phyloP scores from a whole-genome alignment of 2,329 filamentous ascomycete species.

The Ambrosiella cleistominuta region DNA sequence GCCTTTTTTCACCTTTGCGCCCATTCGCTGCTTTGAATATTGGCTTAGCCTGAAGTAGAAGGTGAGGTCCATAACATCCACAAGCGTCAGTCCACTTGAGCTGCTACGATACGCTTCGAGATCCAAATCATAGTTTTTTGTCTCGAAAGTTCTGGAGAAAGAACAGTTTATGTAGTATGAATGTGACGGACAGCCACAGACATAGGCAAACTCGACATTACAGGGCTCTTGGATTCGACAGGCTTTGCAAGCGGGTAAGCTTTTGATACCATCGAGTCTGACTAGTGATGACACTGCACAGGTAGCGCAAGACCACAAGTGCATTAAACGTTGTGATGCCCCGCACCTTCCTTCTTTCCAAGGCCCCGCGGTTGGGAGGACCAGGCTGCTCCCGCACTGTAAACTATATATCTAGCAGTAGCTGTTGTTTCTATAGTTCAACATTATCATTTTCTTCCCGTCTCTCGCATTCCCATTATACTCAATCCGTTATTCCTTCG shows the following conservation, averaged over 20 bases:
- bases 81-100: neutral
- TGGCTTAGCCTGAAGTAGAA: conserved; percentile 3
- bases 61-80: neutral
- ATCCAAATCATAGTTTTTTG: neutral
- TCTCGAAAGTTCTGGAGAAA: no score
- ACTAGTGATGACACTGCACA: neutral
- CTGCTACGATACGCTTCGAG: neutral
- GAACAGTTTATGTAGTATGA: no score
- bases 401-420: conserved; percentile 9
- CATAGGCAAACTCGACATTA: no score
- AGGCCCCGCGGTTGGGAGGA: conserved; percentile 8
- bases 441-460: conserved; percentile 10
- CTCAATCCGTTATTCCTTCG: neutral
- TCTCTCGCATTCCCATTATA: conserved; percentile 10
- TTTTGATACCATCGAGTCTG: neutral
- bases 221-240: neutral
- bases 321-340: conserved; percentile 21
- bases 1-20: neutral
- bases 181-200: no score
- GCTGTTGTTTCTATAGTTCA: conserved; percentile 11
- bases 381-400: conserved; percentile 3
- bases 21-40: conserved; percentile 1
- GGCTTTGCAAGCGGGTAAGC: neutral
- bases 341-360: conserved; percentile 25
- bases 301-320: neutral